Evolutionary conservation across 2,329 filamentous ascomycete genomes (phyloP), one percentile per base, ranked within the genome.

Genomic region (Fusarium penzigii): DNA sequence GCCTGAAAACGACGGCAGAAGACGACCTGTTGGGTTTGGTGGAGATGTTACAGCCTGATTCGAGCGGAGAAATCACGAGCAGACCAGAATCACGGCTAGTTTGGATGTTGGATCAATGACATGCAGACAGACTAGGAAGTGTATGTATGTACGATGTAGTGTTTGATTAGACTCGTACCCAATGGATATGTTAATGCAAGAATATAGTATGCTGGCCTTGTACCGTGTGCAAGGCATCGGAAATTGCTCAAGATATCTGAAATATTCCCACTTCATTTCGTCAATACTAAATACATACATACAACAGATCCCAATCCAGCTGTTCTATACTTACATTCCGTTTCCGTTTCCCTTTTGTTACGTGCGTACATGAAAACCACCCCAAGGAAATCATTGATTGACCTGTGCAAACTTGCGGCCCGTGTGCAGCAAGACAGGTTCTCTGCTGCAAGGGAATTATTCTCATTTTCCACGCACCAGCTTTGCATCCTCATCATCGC

Each of bases 21-120:
- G 92, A 64, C 81, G 87, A 53, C 93, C 93, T 2, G 92, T 96
- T 49, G 94, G 94, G 0, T 97, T 99, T 75, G 94, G 94, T 1
- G 94, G 93, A 1, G 85, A 85, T 65, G 72, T 85, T n/a, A 10
- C 42, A 29, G 7, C 9, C 17, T n/a, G 44, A 36, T 36, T 36
- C 10, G 20, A 29, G 5, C 13, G n/a, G 8, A 11, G 44, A 32
- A 11, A 29, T 29, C 6, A 17, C 5, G 3, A 40, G 29, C 29
- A 25, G 13, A 29, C 10, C 13, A 40, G 17, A 42, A 34, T 14
- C 32, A n/a, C 29, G 29, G 6, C 29, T 32, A 7, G 6, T 32
- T 11, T 7, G 29, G 29, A 32, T 32, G 11, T 32, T 11, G 29
- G 7, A 11, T 32, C 11, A 7, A 32, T 7, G 29, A 32, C 6